Conservation (phyloP, 768 basidiomycete species). For the Lepiota subincarnata region DNA sequence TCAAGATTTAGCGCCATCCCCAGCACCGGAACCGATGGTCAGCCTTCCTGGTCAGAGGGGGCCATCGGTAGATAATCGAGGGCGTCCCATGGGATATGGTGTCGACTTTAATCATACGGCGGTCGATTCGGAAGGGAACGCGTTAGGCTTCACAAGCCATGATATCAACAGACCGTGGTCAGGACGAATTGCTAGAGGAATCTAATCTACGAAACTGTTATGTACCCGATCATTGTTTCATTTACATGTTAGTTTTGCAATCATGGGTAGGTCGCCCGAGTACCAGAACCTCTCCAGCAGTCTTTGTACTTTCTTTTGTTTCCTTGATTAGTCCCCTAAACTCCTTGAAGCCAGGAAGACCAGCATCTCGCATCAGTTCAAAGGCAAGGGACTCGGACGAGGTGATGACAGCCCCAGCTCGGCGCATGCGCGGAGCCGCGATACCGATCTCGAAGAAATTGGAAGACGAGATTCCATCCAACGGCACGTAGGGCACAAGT, state of each 20-base stretch:
- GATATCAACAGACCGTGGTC: background rate
- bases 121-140: slow-evolving; percentile 4
- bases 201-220: too few species aligned
- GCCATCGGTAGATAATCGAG: background rate
- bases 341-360: slow-evolving; percentile 60
- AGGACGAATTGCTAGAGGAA: too few species aligned
- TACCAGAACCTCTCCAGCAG: slow-evolving; percentile 30
- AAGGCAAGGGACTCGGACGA: slow-evolving; percentile 83
- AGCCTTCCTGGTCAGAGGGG: slow-evolving; percentile 3
- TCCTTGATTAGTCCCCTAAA: slow-evolving; percentile 75
- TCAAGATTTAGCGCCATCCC: background rate
- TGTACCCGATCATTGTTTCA: too few species aligned
- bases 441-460: slow-evolving; percentile 77
- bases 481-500: slow-evolving; percentile 55
- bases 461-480: slow-evolving; percentile 77
- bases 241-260: background rate
- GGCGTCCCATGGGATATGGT: background rate
- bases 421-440: slow-evolving; percentile 65
- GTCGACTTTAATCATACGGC: background rate
- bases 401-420: slow-evolving; percentile 70
- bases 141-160: background rate
- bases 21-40: background rate
- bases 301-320: slow-evolving; percentile 59
- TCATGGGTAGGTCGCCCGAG: slow-evolving; percentile 12
- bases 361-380: slow-evolving; percentile 67